Evolutionary conservation across 352 stramenopile species (phyloP).

Genomic region (Aphanomyces stellatus): DNA sequence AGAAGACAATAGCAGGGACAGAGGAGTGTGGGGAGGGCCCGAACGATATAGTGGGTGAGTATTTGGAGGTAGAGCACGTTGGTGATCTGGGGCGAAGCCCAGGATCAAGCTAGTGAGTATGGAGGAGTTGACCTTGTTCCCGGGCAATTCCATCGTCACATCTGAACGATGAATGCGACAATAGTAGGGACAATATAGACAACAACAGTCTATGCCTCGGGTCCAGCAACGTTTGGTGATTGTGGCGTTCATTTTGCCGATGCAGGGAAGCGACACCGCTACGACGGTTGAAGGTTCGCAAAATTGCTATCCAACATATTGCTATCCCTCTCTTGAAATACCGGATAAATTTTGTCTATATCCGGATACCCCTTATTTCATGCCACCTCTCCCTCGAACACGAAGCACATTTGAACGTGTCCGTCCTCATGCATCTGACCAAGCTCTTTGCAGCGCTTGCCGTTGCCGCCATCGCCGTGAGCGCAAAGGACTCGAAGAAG

Average conservation of each 20-base stretch:
- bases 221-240: too few species aligned
- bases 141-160: too few species aligned
- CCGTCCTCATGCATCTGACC: background rate
- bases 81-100: slow-evolving; percentile 4
- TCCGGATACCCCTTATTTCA: background rate
- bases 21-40: slow-evolving; percentile 7
- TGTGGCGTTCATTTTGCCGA: background rate
- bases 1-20: too few species aligned
- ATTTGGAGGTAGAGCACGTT: slow-evolving; percentile 4
- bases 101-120: slow-evolving; percentile 6
- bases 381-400: slow-evolving; percentile 2
- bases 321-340: background rate
- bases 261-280: background rate
- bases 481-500: background rate
- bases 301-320: background rate
- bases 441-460: slow-evolving; percentile 1
- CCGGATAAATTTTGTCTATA: background rate
- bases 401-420: background rate
- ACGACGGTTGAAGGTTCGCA: background rate
- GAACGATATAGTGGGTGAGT: slow-evolving; percentile 2
- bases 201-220: too few species aligned
- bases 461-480: background rate
- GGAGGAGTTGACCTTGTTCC: slow-evolving; percentile 2
- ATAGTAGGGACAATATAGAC: background rate
- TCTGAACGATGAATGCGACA: too few species aligned